phyloP scores from a whole-genome alignment of 768 basidiomycete genomes.

The Serendipita sp. region DNA sequence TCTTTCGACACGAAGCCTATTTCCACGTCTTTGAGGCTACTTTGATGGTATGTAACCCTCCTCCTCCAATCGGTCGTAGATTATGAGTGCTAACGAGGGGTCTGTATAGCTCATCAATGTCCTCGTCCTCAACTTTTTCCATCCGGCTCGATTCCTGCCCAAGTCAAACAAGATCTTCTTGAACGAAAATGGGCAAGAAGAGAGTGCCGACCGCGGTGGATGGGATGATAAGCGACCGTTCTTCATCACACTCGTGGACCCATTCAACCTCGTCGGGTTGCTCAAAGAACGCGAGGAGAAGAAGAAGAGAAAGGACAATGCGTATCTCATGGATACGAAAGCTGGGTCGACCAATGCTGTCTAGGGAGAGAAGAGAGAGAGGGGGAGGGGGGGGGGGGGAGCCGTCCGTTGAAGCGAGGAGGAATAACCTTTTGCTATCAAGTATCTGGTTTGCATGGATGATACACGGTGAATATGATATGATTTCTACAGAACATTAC shows the following conservation, averaged over 20 bases:
- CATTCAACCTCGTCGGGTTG: neutral
- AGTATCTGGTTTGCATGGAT: no score
- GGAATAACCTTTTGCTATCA: no score
- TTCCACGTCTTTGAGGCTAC: constrained; percentile 1
- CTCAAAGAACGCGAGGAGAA: neutral
- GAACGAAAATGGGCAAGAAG: constrained; percentile 1
- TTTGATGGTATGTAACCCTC: neutral
- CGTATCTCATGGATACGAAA: no score
- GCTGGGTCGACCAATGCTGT: no score
- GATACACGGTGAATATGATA: no score
- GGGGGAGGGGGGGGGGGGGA: no score
- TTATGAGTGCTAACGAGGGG: neutral
- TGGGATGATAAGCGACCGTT: constrained; percentile 4
- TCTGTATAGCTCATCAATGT: constrained; percentile 5
- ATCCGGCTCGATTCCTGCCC: neutral
- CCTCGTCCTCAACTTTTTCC: neutral
- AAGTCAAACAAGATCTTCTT: constrained; percentile 1
- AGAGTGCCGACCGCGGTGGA: neutral
- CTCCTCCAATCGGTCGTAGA: no score
- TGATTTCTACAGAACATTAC: no score
- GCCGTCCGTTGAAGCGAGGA: no score
- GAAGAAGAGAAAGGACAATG: neutral
- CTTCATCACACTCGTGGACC: neutral
- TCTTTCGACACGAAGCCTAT: neutral
- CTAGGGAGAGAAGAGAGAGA: no score